Percentiles rank a stretch among this genome's conserved stretches.
phyloP scores from a whole-genome alignment of 192 early-diverging fungal species.

The Chytriomyces sp. region DNA sequence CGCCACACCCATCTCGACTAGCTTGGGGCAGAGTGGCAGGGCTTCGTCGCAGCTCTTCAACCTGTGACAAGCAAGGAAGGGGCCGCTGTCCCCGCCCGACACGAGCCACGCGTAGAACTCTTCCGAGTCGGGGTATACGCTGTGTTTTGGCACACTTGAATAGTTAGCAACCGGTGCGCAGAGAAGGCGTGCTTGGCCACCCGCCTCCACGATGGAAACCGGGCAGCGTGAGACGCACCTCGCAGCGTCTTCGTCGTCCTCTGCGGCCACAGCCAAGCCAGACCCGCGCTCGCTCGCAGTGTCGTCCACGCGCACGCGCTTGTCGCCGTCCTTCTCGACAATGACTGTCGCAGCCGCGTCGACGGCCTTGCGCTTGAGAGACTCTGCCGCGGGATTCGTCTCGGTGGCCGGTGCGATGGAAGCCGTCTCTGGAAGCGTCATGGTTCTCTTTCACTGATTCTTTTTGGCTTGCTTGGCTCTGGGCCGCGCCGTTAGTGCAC shows the following conservation, averaged over 20 bases:
- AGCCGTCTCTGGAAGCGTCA: background rate
- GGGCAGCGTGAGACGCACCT: too few relatives aligned
- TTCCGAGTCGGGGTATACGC: conserved; percentile 30
- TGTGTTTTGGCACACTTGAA: background rate
- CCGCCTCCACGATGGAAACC: background rate
- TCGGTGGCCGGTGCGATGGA: background rate
- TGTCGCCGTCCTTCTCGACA: background rate
- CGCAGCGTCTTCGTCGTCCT: background rate
- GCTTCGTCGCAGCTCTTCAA: conserved; percentile 13
- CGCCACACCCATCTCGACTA: conserved; percentile 1
- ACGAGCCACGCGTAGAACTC: conserved; percentile 31
- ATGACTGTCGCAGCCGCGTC: background rate
- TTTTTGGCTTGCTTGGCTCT: too few relatives aligned
- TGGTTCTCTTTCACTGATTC: too few relatives aligned
- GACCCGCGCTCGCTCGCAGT: background rate
- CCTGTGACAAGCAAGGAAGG: conserved; percentile 28
- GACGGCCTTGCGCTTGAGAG: conserved; percentile 14
- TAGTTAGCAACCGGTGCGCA: background rate
- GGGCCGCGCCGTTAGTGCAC: too few relatives aligned
- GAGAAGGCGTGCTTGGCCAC: background rate
- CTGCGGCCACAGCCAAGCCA: background rate
- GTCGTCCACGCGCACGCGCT: background rate
- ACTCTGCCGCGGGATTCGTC: background rate
- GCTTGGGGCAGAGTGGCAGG: background rate
- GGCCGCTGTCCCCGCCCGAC: conserved; percentile 2